Base-by-base conservation (phyloP, 179 eudicot species). In the Beta macrorhiza region DNA sequence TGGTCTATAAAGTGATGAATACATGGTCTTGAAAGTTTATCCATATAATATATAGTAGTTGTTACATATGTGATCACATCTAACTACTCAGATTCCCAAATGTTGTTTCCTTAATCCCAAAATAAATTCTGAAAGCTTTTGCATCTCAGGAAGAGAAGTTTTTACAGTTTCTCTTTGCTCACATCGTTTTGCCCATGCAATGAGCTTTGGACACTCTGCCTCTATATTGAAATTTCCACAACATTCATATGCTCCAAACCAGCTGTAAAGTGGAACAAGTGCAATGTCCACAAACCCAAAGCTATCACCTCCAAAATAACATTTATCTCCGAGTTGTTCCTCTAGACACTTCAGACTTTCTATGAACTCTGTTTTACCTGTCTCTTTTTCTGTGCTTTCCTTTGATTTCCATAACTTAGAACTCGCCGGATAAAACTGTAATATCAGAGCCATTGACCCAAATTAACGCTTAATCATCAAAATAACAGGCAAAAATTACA, bases 231-330 rank as follows among this genome's bases (percentile, higher is more conserved):
- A 73, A 52, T 53, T 14, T 1, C 76, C 76, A 53, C 19, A 52
- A 53, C 29, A 25, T 55, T 73, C 45, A 25, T 73, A 73, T 13
- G 47, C 14, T 5, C 55, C 12, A 53, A 73, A 73, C 76, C 76
- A 73, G 1, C 45, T 53, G 42, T 73, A 73, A 53, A 53, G 53
- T 53, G 76, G 63, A 53, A 73, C 1, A 15, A 73, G n/a, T 2
- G 63, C 76, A 25, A 73, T 53, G 44, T 73, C 76, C 62, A 73
- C 76, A 22, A 73, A 12, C 4, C 76, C 76, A 53, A 73, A 73
- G 45, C 15, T 25, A 25, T 73, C 62, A 73, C 62, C 76, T 53
- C 76, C 76, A 29, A 73, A 73, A 45, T 73, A 73, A 29, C 76
- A 53, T 53, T 73, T 73, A 15, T 73, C 76, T 73, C 76, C 76